Evolutionary conservation across 2,329 filamentous ascomycete species (phyloP).

Genomic region (Sordariomycetes sp.): DNA sequence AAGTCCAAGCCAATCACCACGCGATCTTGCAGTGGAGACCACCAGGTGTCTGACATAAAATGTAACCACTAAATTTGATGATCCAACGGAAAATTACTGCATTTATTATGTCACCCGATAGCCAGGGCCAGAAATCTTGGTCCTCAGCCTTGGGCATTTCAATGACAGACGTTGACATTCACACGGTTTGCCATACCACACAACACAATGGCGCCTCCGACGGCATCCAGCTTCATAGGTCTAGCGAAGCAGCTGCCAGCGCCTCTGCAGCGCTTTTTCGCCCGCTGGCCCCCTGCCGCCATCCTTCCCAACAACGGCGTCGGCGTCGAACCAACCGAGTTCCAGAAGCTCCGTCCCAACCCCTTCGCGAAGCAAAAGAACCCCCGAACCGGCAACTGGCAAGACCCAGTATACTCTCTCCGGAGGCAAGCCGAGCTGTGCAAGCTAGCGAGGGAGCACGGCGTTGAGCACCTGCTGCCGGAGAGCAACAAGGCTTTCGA

Average conservation of each 20-base stretch:
- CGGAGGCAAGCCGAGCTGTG: constrained; percentile 85
- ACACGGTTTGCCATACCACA: constrained; percentile 1
- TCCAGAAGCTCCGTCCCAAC: constrained; percentile 54
- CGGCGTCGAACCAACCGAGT: constrained; percentile 30
- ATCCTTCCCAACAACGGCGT: constrained; percentile 37
- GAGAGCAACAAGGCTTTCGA: constrained; percentile 67
- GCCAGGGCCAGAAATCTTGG: background rate
- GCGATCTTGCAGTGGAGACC: too few relatives aligned
- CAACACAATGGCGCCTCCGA: constrained; percentile 22
- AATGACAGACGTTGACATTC: too few relatives aligned
- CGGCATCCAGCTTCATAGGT: constrained; percentile 33
- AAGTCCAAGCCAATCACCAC: too few relatives aligned
- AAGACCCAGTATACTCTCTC: constrained; percentile 73
- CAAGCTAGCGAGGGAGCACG: constrained; percentile 70
- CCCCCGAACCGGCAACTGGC: constrained; percentile 71
- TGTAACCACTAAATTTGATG: too few relatives aligned
- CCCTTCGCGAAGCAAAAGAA: constrained; percentile 79
- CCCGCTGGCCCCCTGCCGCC: constrained; percentile 70
- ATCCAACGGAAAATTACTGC: too few relatives aligned
- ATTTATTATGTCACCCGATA: too few relatives aligned
- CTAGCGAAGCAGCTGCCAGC: constrained; percentile 67
- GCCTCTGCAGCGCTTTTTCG: constrained; percentile 78
- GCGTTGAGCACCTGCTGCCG: constrained; percentile 74
- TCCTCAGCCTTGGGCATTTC: background rate
- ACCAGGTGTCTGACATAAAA: too few relatives aligned